phyloP scores from a whole-genome alignment of 306 rosid genomes.

The Oxytropis ochrocephala region DNA sequence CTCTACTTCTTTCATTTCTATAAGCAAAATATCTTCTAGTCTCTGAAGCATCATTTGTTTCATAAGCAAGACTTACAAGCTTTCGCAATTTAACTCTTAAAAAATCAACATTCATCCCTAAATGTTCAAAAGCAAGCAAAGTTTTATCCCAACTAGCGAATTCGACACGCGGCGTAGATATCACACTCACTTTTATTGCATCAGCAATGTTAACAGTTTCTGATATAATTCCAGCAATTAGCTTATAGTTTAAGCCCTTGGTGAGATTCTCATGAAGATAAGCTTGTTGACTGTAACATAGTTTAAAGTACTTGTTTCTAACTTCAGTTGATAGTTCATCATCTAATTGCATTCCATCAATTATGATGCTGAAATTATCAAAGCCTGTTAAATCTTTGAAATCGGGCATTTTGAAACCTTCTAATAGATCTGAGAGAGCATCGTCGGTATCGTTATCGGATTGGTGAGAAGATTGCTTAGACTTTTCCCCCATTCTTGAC shows the following conservation, averaged over 20 bases:
- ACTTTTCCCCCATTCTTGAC: slow-evolving; percentile 21
- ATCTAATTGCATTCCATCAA: slow-evolving; percentile 53
- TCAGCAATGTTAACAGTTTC: slow-evolving; percentile 53
- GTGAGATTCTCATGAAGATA: slow-evolving; percentile 68
- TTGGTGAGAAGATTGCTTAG: slow-evolving; percentile 25
- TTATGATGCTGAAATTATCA: slow-evolving; percentile 46
- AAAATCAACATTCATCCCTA: slow-evolving; percentile 77
- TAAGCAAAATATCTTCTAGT: slow-evolving; percentile 37
- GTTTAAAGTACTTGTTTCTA: slow-evolving; percentile 58
- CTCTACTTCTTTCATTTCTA: slow-evolving; percentile 33
- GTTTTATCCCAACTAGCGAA: slow-evolving; percentile 66
- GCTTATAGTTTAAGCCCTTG: slow-evolving; percentile 36
- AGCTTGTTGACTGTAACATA: slow-evolving; percentile 61
- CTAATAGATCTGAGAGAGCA: slow-evolving; percentile 50
- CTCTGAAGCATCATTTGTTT: slow-evolving; percentile 35
- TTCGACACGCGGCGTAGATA: slow-evolving; percentile 39
- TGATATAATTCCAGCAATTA: slow-evolving; percentile 46
- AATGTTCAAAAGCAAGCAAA: slow-evolving; percentile 53
- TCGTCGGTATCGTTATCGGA: slow-evolving; percentile 57
- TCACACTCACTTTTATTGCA: slow-evolving; percentile 46
- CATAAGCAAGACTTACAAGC: slow-evolving; percentile 51
- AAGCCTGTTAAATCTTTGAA: slow-evolving; percentile 47
- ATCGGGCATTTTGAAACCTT: slow-evolving; percentile 31
- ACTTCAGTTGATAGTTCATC: slow-evolving; percentile 45
- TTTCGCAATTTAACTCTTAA: slow-evolving; percentile 43